A percentile compares a stretch with the other conserved stretches of the same genome.
These are phyloP conservation scores for Xylaria scruposa DNA, from an alignment of 495 filamentous ascomycete genomes.

Conservation along the genomic window DNA sequence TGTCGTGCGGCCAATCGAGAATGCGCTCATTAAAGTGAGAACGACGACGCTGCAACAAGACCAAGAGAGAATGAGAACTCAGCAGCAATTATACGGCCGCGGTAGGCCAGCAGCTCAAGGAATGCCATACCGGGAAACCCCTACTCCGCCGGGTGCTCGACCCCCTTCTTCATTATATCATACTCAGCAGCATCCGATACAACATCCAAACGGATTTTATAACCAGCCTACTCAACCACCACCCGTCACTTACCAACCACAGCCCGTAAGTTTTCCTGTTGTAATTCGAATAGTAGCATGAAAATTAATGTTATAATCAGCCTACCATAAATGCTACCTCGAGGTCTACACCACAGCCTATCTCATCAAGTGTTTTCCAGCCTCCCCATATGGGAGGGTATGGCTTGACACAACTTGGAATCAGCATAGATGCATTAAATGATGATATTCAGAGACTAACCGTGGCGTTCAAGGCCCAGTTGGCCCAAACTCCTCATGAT, in stretches of 20 bases:
- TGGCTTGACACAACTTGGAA: conserved; percentile 46
- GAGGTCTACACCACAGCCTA: conserved; percentile 46
- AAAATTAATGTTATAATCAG: conserved; percentile 35
- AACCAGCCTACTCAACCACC: conserved; percentile 29
- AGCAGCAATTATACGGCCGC: conserved; percentile 67
- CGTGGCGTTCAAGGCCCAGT: conserved; percentile 68
- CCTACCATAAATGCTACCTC: conserved; percentile 33
- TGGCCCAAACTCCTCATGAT: conserved; percentile 76
- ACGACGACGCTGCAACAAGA: conserved; percentile 76
- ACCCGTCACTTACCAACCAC: conserved; percentile 24
- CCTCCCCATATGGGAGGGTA: conserved; percentile 43
- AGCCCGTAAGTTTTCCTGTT: conserved; percentile 33
- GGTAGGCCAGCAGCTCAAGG: conserved; percentile 59
- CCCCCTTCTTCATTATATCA: conserved; percentile 32
- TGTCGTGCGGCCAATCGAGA: conserved; percentile 87
- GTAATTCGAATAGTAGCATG: neutral
- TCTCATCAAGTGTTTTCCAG: conserved; percentile 39
- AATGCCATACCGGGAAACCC: conserved; percentile 67
- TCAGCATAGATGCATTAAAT: conserved; percentile 76
- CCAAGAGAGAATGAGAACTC: conserved; percentile 67
- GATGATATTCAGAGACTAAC: conserved; percentile 82
- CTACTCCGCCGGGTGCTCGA: conserved; percentile 68
- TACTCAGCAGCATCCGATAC: conserved; percentile 27
- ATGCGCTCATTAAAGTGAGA: conserved; percentile 85
- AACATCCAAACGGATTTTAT: conserved; percentile 34